Conservation (phyloP, 2,329 filamentous ascomycete species). For the Dendryphion nanum region DNA sequence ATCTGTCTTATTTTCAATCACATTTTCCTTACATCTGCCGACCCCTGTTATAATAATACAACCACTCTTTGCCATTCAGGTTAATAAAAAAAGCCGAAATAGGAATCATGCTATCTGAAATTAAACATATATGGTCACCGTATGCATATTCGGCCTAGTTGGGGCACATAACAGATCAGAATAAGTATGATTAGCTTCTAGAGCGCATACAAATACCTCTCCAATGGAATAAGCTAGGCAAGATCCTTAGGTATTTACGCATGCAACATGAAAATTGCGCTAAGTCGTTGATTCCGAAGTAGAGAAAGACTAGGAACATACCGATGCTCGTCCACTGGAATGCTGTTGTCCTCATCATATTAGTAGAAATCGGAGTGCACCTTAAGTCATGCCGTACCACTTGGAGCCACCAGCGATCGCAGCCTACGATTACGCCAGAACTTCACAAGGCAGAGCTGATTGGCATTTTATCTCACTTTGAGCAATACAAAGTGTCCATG, state of each 20-base stretch:
- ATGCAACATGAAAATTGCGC: conserved; percentile 1
- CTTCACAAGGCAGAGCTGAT: no score
- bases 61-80: neutral
- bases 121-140: neutral
- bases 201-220: neutral
- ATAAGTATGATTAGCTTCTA: neutral
- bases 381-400: no score
- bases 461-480: no score
- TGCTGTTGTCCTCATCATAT: no score
- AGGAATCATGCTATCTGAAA: neutral
- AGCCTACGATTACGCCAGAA: no score
- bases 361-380: no score
- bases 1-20: neutral
- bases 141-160: conserved; percentile 1
- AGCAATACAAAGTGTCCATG: no score
- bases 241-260: neutral
- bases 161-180: neutral
- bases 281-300: neutral
- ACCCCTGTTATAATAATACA: neutral
- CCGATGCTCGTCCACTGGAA: no score
- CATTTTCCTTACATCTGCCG: neutral
- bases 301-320: neutral
- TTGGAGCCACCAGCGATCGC: no score
- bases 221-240: neutral
- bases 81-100: neutral